Conservation (phyloP, 2,329 filamentous ascomycete species). For the Biscogniauxia marginata region DNA sequence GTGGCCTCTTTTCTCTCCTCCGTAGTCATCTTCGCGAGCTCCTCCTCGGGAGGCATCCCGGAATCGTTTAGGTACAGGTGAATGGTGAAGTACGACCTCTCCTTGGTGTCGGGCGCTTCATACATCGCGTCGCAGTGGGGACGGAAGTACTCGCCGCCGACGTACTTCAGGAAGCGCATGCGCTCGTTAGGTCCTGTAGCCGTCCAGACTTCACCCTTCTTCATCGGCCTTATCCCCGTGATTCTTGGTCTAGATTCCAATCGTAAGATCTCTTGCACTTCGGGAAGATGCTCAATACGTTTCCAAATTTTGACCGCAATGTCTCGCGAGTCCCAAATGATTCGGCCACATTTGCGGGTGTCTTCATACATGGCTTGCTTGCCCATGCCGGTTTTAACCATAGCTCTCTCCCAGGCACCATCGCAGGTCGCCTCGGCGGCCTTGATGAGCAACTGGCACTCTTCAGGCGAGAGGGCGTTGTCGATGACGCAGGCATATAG, state of each 20-base stretch:
- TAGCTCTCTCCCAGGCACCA: background rate
- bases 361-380: background rate
- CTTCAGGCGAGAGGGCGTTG: background rate
- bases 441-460: background rate
- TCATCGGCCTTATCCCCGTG: background rate
- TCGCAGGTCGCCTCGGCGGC: background rate
- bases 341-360: background rate
- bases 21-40: background rate
- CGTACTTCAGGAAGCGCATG: slow-evolving; percentile 1
- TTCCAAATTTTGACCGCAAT: background rate
- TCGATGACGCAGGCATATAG: slow-evolving; percentile 1
- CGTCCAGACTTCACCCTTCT: background rate
- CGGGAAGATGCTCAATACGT: background rate
- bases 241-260: background rate
- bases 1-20: background rate
- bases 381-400: background rate
- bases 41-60: background rate
- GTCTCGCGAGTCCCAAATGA: background rate
- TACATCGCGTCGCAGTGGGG: background rate
- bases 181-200: background rate
- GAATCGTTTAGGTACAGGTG: slow-evolving; percentile 1
- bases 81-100: background rate
- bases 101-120: background rate
- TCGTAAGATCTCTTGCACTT: background rate
- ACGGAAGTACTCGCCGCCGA: slow-evolving; percentile 1